Evolutionary conservation across 106 monocot species (phyloP).

Genomic region (Dendrobium nobile): DNA sequence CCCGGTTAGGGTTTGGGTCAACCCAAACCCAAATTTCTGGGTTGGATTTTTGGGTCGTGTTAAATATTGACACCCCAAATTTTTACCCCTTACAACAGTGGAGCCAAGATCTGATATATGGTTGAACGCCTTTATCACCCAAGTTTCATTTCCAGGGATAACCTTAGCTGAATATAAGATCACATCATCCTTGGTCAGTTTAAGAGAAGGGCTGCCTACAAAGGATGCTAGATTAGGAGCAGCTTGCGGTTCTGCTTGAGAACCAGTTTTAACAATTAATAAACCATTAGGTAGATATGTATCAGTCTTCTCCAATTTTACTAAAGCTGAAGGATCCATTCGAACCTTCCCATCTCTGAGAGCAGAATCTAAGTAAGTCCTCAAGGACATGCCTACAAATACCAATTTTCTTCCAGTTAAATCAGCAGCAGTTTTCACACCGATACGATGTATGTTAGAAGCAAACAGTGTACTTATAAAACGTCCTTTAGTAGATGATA

Average conservation of each 20-base stretch:
- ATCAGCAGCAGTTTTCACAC: conserved; percentile 97
- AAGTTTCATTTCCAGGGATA: conserved; percentile 96
- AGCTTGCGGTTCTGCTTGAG: conserved; percentile 96
- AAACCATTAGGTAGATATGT: conserved; percentile 91
- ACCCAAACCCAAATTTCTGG: too few species aligned
- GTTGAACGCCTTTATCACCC: conserved; percentile 97
- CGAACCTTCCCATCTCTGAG: conserved; percentile 98
- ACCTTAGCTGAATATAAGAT: conserved; percentile 99
- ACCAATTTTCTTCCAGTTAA: conserved; percentile 96
- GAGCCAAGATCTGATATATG: conserved; percentile 88
- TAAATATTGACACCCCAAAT: background rate
- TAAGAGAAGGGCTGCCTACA: conserved; percentile 91
- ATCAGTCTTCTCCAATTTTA: conserved; percentile 99
- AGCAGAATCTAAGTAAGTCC: conserved; percentile 97
- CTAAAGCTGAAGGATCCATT: conserved; percentile 95
- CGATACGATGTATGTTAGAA: conserved; percentile 97
- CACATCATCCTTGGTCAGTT: conserved; percentile 79
- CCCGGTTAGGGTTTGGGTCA: too few species aligned
- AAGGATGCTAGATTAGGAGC: conserved; percentile 98
- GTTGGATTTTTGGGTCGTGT: too few species aligned
- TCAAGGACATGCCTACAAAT: conserved; percentile 93
- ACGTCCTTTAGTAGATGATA: conserved; percentile 91
- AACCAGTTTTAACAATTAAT: conserved; percentile 94
- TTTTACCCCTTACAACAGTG: conserved; percentile 87
- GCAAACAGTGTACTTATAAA: conserved; percentile 97